Percentiles rank a stretch among this genome's conserved stretches.
Conservation (phyloP, 108 stramenopile species). For the Nitzschia inconspicua region DNA sequence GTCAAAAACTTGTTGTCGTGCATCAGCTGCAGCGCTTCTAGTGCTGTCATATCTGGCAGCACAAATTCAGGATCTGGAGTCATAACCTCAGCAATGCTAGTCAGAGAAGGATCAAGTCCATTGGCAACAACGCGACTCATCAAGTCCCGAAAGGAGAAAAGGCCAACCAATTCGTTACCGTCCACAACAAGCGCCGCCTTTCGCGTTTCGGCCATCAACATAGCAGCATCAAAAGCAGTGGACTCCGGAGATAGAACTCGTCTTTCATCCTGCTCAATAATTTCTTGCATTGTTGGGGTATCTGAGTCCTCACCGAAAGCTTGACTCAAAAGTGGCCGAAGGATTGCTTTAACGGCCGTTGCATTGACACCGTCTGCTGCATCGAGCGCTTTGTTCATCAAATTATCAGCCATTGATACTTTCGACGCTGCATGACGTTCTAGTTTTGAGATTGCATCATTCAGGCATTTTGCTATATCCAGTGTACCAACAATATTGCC, state of each 20-base stretch:
- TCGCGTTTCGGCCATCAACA: conserved; percentile 75
- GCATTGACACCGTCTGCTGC: conserved; percentile 48
- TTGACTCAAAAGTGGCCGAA: conserved; percentile 50
- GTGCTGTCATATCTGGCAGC: conserved; percentile 79
- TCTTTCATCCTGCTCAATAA: conserved; percentile 49
- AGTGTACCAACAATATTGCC: conserved; percentile 85
- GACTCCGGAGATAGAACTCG: conserved; percentile 66
- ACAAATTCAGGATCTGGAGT: conserved; percentile 93
- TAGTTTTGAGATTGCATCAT: conserved; percentile 88
- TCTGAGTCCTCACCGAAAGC: conserved; percentile 52
- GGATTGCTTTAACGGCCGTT: conserved; percentile 46
- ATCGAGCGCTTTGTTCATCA: conserved; percentile 51
- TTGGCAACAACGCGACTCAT: conserved; percentile 91
- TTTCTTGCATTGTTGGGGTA: conserved; percentile 50
- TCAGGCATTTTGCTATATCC: conserved; percentile 93
- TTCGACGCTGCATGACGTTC: conserved; percentile 57
- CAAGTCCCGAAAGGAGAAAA: conserved; percentile 95
- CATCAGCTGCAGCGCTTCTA: conserved; percentile 94
- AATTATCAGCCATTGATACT: conserved; percentile 37
- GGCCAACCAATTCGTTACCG: conserved; percentile 76
- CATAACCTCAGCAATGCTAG: conserved; percentile 82
- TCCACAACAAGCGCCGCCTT: conserved; percentile 84
- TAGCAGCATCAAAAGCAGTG: conserved; percentile 69
- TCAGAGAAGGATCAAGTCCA: conserved; percentile 69
- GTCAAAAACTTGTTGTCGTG: conserved; percentile 93